phyloP scores from a whole-genome alignment of 1,139 yeast genomes.

The Taphrina pruni region DNA sequence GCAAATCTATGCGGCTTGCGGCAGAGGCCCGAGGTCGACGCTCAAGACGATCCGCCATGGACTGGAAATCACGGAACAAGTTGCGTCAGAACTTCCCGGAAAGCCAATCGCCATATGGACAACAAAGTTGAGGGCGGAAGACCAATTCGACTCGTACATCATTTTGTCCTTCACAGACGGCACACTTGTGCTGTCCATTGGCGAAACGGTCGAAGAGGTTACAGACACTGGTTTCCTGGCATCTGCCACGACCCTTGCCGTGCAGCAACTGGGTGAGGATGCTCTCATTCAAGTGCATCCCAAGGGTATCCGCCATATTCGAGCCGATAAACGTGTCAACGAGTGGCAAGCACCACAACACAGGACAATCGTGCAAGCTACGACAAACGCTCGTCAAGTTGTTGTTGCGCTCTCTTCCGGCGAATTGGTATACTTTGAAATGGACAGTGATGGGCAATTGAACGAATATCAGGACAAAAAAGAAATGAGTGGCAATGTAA shows the following conservation, averaged over 20 bases:
- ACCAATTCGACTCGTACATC: constrained; percentile 66
- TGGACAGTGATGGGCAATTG: constrained; percentile 67
- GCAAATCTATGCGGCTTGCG: constrained; percentile 54
- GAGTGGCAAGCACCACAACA: constrained; percentile 92
- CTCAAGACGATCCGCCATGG: constrained; percentile 66
- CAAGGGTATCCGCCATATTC: constrained; percentile 73
- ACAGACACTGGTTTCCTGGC: constrained; percentile 66
- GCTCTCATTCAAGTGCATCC: constrained; percentile 76
- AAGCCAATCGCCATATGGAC: constrained; percentile 68
- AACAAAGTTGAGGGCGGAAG: constrained; percentile 57
- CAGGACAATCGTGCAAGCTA: constrained; percentile 63
- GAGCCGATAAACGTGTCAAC: constrained; percentile 53
- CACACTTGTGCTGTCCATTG: constrained; percentile 76
- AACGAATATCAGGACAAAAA: constrained; percentile 71
- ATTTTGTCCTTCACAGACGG: constrained; percentile 70
- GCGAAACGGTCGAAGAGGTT: constrained; percentile 80
- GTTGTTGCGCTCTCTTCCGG: constrained; percentile 72
- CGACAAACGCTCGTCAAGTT: constrained; percentile 71
- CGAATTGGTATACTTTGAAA: constrained; percentile 82
- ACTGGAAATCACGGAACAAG: constrained; percentile 65
- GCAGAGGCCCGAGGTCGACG: constrained; percentile 56
- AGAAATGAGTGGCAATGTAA: constrained; percentile 62
- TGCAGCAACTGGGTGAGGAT: constrained; percentile 69
- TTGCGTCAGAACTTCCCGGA: constrained; percentile 73
- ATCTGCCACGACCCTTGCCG: constrained; percentile 67